Evolutionary conservation across 2,329 filamentous ascomycete species (phyloP), one percentile per base, ranked within the genome.

Genomic region (Sporothrix brasiliensis): DNA sequence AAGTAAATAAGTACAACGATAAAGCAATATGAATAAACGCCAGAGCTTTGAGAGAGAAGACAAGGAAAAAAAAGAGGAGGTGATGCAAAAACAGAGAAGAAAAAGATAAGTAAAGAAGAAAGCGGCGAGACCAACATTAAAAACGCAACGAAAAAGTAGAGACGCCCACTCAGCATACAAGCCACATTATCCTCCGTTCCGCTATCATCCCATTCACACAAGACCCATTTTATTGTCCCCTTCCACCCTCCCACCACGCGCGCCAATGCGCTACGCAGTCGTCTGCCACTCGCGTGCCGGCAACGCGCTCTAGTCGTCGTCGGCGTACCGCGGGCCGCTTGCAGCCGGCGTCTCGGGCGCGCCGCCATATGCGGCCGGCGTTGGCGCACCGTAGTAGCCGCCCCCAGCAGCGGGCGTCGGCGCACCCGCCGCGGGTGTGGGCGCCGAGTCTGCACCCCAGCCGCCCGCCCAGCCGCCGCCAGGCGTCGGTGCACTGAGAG

Each of bases 401-500:
- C 87, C 87, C 66, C 85, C 87, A 0, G 88, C 89, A 34, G 87
- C 89, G 0, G 91, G 91, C 0, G 91, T 93, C 0, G 90, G 90
- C 19, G 90, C 91, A 70, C 81, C 86, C 61, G 80, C 88, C 4
- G 84, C 88, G 1, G 89, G 89, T 0, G 89, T 92, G 1, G 89
- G 88, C 2, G 89, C 90, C 7, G 87, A 85, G 70, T 91, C 90
- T 0, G 82, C 82, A 50, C 84, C 85, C 86, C 86, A 88, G 30
- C 85, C 85, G 30, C 85, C 82, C 72, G 86, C 83, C 85, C 88
- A 88, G 10, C 85, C 86, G 5, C 84, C 88, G 7, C 88, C 90
- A 1, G 90, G 91, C 0, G 91, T 93, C 0, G 91, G 91, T 0
- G 91, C 91, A 74, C 84, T 87, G 73, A 85, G 76, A 13, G 54